Percentiles rank a stretch among this genome's conserved stretches.
phyloP scores from a whole-genome alignment of 164 flowering plant species.

The Magnolia changhungtana region DNA sequence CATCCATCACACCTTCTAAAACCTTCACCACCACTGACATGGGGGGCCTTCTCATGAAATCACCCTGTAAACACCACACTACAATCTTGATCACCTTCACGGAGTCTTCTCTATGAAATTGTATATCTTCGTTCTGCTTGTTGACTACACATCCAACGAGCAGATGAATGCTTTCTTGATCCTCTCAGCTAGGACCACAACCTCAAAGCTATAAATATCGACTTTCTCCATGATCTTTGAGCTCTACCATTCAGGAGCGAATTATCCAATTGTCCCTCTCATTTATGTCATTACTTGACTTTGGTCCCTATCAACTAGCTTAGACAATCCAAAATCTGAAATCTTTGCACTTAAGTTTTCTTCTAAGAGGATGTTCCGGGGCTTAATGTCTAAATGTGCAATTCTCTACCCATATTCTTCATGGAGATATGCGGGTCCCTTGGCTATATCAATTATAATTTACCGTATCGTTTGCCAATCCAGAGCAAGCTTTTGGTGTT shows the following conservation, averaged over 20 bases:
- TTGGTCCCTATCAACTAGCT: slow-evolving; percentile 16
- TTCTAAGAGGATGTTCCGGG: slow-evolving; percentile 18
- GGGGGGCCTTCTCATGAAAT: slow-evolving; percentile 13
- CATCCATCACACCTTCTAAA: slow-evolving; percentile 19
- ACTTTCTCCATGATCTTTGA: slow-evolving; percentile 20
- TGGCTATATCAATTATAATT: slow-evolving; percentile 16
- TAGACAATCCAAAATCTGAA: slow-evolving; percentile 26
- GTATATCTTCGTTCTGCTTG: background rate
- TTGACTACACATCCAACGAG: slow-evolving; percentile 15
- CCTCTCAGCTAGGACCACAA: slow-evolving; percentile 23
- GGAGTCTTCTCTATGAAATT: slow-evolving; percentile 8
- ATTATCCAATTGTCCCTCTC: slow-evolving; percentile 16
- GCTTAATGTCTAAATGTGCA: slow-evolving; percentile 29
- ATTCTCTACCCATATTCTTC: slow-evolving; percentile 25
- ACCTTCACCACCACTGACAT: slow-evolving; percentile 26
- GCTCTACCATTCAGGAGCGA: slow-evolving; percentile 18
- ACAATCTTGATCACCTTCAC: slow-evolving; percentile 15
- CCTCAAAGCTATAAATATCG: slow-evolving; percentile 30
- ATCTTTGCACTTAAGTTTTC: slow-evolving; percentile 24
- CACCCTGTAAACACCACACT: slow-evolving; percentile 19
- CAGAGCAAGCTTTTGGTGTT: slow-evolving; percentile 3
- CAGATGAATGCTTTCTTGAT: slow-evolving; percentile 2
- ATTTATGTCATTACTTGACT: slow-evolving; percentile 21
- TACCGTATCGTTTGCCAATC: slow-evolving; percentile 18
- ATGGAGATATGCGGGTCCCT: slow-evolving; percentile 26